phyloP scores from a whole-genome alignment of 345 rosid genomes.

The Camelina neglecta region DNA sequence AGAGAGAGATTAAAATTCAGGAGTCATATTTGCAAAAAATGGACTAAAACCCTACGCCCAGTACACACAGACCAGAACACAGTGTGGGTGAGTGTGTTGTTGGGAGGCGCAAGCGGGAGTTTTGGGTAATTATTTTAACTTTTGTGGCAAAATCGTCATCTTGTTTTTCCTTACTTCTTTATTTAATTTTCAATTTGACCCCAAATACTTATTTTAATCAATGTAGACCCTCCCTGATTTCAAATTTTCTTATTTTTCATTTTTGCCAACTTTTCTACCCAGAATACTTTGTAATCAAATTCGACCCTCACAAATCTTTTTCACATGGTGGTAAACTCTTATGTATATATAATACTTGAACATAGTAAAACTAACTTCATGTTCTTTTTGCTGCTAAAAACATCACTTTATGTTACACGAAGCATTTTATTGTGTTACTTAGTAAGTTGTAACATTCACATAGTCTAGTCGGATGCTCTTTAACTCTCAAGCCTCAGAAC shows the following conservation, averaged over 20 bases:
- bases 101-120: slow-evolving; percentile 46
- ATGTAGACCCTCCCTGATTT: not conserved
- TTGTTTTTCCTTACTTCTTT: not conserved
- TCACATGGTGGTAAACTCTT: not conserved
- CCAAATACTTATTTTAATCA: not conserved
- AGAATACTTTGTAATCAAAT: not conserved
- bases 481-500: slow-evolving; percentile 43
- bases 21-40: slow-evolving; percentile 31
- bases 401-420: slow-evolving; percentile 27
- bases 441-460: slow-evolving; percentile 23
- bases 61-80: not conserved
- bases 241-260: not conserved
- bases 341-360: not conserved
- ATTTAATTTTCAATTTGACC: not conserved
- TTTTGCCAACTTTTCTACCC: not conserved
- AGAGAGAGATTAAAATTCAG: slow-evolving; percentile 17
- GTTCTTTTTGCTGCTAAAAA: not conserved
- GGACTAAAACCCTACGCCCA: slow-evolving; percentile 43
- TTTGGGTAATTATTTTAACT: slow-evolving; percentile 30
- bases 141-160: slow-evolving; percentile 18
- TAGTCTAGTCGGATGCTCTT: slow-evolving; percentile 1
- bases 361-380: not conserved
- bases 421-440: slow-evolving; percentile 40
- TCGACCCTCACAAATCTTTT: not conserved
- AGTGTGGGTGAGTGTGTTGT: not conserved